Percentiles rank a stretch among this genome's conserved stretches.
Evolutionary conservation across 768 basidiomycete genomes (phyloP).

Genomic region (Vishniacozyma victoriae): DNA sequence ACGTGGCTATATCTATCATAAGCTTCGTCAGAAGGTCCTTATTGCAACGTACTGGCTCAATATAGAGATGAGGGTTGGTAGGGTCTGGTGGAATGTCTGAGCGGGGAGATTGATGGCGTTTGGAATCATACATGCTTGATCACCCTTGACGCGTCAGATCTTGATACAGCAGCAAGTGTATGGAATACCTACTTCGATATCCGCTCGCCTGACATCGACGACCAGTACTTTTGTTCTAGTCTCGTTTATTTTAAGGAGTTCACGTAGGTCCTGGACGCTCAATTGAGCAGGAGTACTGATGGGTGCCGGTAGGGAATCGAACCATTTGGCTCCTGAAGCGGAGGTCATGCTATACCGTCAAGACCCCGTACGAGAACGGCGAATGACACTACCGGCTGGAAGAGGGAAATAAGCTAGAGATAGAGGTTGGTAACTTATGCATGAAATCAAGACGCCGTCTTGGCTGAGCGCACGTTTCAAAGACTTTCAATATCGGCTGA

Average conservation of each 20-base stretch:
- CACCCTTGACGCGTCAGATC: background rate
- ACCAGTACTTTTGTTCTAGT: slow-evolving; percentile 21
- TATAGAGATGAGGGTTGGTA: slow-evolving; percentile 45
- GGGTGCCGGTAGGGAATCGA: background rate
- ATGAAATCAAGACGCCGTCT: too few species aligned
- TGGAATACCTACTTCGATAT: slow-evolving; percentile 46
- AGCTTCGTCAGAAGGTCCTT: background rate
- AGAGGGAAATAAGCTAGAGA: too few species aligned
- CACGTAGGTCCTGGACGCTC: background rate
- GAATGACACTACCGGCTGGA: too few species aligned
- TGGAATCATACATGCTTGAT: slow-evolving; percentile 33
- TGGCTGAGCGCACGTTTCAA: too few species aligned
- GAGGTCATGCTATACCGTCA: too few species aligned
- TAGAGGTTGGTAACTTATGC: too few species aligned
- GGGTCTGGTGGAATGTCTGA: slow-evolving; percentile 50
- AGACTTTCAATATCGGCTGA: too few species aligned
- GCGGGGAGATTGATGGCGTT: slow-evolving; percentile 52
- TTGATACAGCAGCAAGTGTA: background rate
- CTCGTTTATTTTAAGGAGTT: background rate
- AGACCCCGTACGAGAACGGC: too few species aligned
- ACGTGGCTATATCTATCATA: slow-evolving; percentile 3
- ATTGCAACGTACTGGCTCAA: slow-evolving; percentile 9
- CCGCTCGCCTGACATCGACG: slow-evolving; percentile 48
- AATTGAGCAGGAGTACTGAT: background rate
- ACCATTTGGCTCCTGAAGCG: too few species aligned